Base-by-base conservation (phyloP, 345 rosid genomes). In the Syzygium aromaticum region DNA sequence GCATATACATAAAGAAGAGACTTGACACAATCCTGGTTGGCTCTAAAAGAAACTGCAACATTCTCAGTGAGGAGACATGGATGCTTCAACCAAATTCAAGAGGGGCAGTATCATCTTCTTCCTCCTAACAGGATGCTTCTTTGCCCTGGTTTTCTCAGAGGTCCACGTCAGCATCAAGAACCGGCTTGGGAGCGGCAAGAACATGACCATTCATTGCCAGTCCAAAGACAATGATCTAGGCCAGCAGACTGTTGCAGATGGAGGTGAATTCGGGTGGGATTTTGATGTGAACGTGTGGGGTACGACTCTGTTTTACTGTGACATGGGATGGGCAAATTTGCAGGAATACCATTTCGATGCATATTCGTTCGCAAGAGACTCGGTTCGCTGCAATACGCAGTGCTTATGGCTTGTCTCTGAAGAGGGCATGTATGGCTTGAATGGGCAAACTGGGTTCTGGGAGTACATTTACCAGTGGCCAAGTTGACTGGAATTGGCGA, bases 191-290 rank as follows among this genome's bases (percentile, higher is more conserved):
- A 67, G 84, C 33, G 92, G 94, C 54, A 90, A 52, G 86, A 92
- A 89, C 91, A 6, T 93, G 89, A 93, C 90, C 54, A 59, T 92
- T 13, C 96, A 93, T n/a, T 94, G 94, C 90, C 93, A 90, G 84
- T 94, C 96, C 59, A 90, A 90, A 87, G 95, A 94, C 67, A 43
- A 88, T 11, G 94, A 94, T 89, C 92, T 94, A 28, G 94, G 96
- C 23, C 82, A 85, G 90, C 91, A 92, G 73, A 88, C 19, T 52
- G 91, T 94, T 16, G 84, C 86, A 1, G 92, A 92, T 5, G 95
- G 94, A 80, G 54, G 86, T 11, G 93, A 92, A 61, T 89, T 90
- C 38, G 92, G 93, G 7, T 94, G 95, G 95, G 93, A 92, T 59
- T 94, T 92, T 89, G 25, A 90, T 0, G 90, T 53, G 73, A 90